Evolutionary conservation across 495 filamentous ascomycete genomes (phyloP).

Genomic region (Trichocladium antarcticum): DNA sequence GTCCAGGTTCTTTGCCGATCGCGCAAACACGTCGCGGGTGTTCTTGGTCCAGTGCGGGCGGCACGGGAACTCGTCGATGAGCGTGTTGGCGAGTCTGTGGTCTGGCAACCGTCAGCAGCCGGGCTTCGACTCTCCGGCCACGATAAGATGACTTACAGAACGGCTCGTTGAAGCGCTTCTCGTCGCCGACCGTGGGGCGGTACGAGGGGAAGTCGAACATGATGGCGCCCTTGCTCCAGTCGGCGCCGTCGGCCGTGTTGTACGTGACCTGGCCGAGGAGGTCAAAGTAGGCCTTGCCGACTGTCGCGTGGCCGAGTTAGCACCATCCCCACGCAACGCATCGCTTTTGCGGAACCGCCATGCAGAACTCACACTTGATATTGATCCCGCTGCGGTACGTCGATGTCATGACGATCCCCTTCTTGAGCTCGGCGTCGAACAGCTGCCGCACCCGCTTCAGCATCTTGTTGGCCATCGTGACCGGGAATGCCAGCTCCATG

Average conservation of each 20-base stretch:
- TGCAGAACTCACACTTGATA: conserved; percentile 32
- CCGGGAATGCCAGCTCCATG: conserved; percentile 41
- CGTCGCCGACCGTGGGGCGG: conserved; percentile 34
- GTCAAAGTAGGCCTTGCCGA: conserved; percentile 38
- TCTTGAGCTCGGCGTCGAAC: conserved; percentile 35
- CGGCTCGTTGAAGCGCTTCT: conserved; percentile 38
- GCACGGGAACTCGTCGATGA: conserved; percentile 39
- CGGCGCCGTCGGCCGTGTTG: conserved; percentile 33
- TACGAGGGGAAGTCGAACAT: conserved; percentile 44
- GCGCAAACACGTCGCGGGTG: conserved; percentile 34
- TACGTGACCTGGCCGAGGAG: conserved; percentile 41
- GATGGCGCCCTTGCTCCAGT: conserved; percentile 41
- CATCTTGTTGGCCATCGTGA: conserved; percentile 38
- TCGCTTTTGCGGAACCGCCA: too few species aligned
- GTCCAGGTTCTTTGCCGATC: conserved; percentile 37
- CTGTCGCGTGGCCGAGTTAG: not conserved
- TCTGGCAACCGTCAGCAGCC: conserved; percentile 16
- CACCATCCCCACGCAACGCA: not conserved
- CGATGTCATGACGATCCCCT: conserved; percentile 35
- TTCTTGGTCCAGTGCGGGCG: conserved; percentile 46
- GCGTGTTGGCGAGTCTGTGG: conserved; percentile 33
- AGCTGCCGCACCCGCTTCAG: conserved; percentile 35
- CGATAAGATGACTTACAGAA: conserved; percentile 30
- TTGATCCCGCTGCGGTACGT: conserved; percentile 44
- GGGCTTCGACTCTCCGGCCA: not conserved